Base-by-base conservation (phyloP, 2,329 filamentous ascomycete genomes). In the Diplodia scrobiculata region DNA sequence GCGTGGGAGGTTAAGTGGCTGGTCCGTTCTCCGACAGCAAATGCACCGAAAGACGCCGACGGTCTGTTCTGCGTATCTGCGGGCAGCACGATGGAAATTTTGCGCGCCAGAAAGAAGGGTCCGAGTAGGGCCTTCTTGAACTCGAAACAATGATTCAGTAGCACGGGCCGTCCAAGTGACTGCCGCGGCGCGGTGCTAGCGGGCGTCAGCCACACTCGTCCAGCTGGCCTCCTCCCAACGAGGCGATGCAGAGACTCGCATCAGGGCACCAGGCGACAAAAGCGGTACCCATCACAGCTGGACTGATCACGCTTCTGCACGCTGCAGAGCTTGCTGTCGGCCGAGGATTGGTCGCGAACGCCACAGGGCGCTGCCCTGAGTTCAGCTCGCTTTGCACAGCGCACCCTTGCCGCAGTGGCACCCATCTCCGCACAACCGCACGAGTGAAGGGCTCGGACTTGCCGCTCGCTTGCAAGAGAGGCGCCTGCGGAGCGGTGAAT, bases 11-110 rank as follows among this genome's bases (percentile, higher is more conserved):
- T 32, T 29, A 13, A 21, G 45, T 13, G n/a, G 17, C 11, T n/a
- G 19, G n/a, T 11, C 27, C 14, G 25, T 25, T 3, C 25, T 25
- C 58, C 45, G 45, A 27, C n/a, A 19, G 32, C 13, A 62, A 62
- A 62, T 10, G 41, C 58, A 41, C 58, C 58, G 58, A 62, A 62
- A 62, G 58, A 27, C 58, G 58, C 58, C 58, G 58, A 62, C 32
- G 19, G 41, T 13, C 10, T 32, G 14, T 48, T 32, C 5, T 32
- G 7, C 29, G n/a, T 38, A 14, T 21, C 21, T 21, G 54, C 36
- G 54, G 36, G 5, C 54, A 45, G 41, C 41, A 19, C 41, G 41
- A 36, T 36, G 34, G 9, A 36, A 36, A 36, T n/a, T 53, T 10
- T 41, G 27, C 58, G 41, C 9, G 9, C 14, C n/a, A 36, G 27